Base-by-base conservation (phyloP, 2,329 filamentous ascomycete genomes). In the Penicillium sp. region DNA sequence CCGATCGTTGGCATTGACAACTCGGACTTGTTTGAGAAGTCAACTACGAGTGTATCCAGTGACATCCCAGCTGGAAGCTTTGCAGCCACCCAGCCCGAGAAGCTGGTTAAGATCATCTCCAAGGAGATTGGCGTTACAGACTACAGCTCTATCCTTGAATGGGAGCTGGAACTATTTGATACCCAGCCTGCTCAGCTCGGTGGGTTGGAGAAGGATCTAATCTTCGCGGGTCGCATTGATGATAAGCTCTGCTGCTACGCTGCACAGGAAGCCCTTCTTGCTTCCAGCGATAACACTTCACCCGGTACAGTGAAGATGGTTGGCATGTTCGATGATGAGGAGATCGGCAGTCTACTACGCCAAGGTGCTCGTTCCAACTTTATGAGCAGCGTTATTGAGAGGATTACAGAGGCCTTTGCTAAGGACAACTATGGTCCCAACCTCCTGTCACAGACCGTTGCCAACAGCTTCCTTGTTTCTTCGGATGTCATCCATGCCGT, bases 211-310 rank as follows among this genome's bases (percentile, higher is more conserved):
- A 91, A 89, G 71, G 93, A 97, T 66, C 88, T 99, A 72, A 96
- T 99, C 75, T 96, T 93, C 61, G 93, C 91, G 8, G 92, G 93
- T 54, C 89, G 94, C 50, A 94, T 97, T 63, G 94, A 99, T 71
- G 94, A 99, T 78, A 97, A 97, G 80, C 87, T 99, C 43, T 97
- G 94, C 81, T 95, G 90, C 28, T 97, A 91, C 87, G 86, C 92
- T 7, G 93, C 94, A 7, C 82, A 97, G 48, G 87, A 92, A 73
- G 92, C 86, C 3, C 86, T 99, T 0, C 80, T 97, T 24, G 86
- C 88, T 46, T 85, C 87, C 16, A 78, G 84, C 11, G 76, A 80
- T 24, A 62, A 74, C 18, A 67, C 81, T 9, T 78, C 77, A 34
- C 70, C 78, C 1, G 73, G 87, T n/a, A 83, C 88, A 50, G 86